Conservation (phyloP, 179 eudicot species). For the Pouteria campechiana region DNA sequence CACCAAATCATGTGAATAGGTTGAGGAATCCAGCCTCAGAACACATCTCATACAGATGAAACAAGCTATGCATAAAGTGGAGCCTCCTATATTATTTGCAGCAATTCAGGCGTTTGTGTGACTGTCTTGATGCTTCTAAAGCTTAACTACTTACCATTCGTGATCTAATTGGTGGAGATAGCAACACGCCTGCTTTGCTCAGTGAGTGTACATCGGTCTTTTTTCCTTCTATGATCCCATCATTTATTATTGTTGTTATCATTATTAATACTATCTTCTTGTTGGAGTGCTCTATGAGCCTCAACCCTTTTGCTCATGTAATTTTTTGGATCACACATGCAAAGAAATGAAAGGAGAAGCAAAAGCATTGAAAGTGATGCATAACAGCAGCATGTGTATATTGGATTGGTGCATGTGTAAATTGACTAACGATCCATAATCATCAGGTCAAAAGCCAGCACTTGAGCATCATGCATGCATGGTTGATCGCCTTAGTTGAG, state of each 20-base stretch:
- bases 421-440: no score
- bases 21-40: slow-evolving; percentile 56
- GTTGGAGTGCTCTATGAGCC: slow-evolving; percentile 5
- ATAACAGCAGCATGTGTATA: no score
- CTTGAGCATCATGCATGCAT: no score
- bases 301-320: slow-evolving; percentile 4
- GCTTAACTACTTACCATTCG: slow-evolving; percentile 23
- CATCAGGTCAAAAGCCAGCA: no score
- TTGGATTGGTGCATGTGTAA: no score
- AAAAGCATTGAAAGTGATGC: slow-evolving; percentile 2
- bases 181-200: slow-evolving; percentile 11
- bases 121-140: slow-evolving; percentile 9
- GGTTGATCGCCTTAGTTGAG: no score
- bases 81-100: slow-evolving; percentile 14
- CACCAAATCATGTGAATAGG: no score
- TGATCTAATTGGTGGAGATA: slow-evolving; percentile 1
- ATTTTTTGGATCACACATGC: slow-evolving; percentile 9
- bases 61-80: slow-evolving; percentile 24
- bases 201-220: slow-evolving; percentile 5
- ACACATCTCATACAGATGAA: slow-evolving; percentile 59
- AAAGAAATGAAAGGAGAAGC: slow-evolving; percentile 14
- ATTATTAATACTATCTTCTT: slow-evolving; percentile 4
- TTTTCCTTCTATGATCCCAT: slow-evolving; percentile 2
- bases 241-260: slow-evolving; percentile 8
- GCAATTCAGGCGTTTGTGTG: slow-evolving; percentile 3